These are phyloP conservation scores for Xylariaceae sp. DNA, from an alignment of 2,329 filamentous ascomycete species.

Conservation along the genomic window DNA sequence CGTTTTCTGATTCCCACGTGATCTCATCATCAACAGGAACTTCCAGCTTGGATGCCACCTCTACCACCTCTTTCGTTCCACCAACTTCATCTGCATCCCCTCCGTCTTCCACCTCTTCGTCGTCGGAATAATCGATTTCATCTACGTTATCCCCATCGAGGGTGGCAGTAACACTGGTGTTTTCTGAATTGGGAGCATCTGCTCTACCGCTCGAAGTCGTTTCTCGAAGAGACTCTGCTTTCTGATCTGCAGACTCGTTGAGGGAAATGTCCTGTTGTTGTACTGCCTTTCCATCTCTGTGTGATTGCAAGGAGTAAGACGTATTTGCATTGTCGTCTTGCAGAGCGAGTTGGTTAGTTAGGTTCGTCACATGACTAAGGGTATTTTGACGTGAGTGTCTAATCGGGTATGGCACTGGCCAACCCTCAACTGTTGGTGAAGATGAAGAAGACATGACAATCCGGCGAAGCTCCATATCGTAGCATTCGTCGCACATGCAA, in stretches of 20 bases:
- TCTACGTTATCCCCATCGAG: conserved; percentile 31
- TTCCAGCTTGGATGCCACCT: conserved; percentile 20
- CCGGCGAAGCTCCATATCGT: conserved; percentile 12
- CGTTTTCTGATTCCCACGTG: conserved; percentile 34
- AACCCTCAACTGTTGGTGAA: conserved; percentile 3
- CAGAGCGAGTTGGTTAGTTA: conserved; percentile 18
- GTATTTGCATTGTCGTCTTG: conserved; percentile 20
- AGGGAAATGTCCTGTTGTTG: too few relatives aligned
- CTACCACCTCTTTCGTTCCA: conserved; percentile 16
- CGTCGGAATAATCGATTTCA: conserved; percentile 35
- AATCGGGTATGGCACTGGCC: conserved; percentile 4
- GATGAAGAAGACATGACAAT: conserved; percentile 8
- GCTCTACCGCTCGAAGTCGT: conserved; percentile 16
- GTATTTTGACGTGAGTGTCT: conserved; percentile 5
- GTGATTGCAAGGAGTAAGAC: conserved; percentile 8
- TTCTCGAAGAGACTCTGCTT: conserved; percentile 11
- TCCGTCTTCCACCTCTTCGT: conserved; percentile 34
- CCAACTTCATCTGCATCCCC: conserved; percentile 21
- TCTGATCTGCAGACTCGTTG: conserved; percentile 5
- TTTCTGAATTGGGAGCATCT: conserved; percentile 32
- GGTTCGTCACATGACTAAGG: conserved; percentile 4
- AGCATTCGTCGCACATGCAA: conserved; percentile 17
- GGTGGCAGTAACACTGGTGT: conserved; percentile 33
- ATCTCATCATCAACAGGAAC: conserved; percentile 29
- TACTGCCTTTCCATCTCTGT: conserved; percentile 5